A percentile compares a stretch with the other conserved stretches of the same genome.
Evolutionary conservation across 768 basidiomycete species (phyloP).

Genomic region (Lactarius evosmus): DNA sequence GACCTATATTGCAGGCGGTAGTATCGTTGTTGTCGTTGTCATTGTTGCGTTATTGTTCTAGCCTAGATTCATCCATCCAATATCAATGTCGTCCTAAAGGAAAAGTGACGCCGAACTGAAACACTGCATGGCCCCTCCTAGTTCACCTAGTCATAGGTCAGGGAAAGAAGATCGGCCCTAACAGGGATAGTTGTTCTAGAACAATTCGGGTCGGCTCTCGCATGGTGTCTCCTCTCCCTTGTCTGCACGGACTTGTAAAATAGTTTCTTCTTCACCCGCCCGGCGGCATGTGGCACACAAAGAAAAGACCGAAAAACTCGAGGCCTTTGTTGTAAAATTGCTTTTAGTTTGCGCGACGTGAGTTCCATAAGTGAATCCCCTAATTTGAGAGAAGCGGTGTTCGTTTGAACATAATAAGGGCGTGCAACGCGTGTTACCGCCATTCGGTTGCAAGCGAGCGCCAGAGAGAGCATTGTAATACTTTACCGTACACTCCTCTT

Average conservation of each 20-base stretch:
- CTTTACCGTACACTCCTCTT: not conserved
- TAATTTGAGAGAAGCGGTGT: slow-evolving; percentile 13
- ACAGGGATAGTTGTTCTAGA: slow-evolving; percentile 9
- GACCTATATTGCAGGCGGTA: not conserved
- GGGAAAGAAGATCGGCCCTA: not conserved
- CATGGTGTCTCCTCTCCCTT: not conserved
- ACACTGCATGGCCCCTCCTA: not conserved
- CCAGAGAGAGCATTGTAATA: not conserved
- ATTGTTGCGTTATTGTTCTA: not conserved
- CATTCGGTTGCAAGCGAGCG: slow-evolving; percentile 2
- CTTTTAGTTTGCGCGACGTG: not conserved
- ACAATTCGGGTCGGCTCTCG: not conserved
- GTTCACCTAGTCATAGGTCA: not conserved
- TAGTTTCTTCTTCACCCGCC: not conserved
- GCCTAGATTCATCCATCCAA: not conserved
- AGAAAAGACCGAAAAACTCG: not conserved
- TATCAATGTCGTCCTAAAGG: not conserved
- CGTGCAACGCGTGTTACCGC: not conserved
- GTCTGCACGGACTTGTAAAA: not conserved
- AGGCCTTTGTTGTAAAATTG: slow-evolving; percentile 7
- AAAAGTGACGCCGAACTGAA: slow-evolving; percentile 1
- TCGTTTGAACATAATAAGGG: slow-evolving; percentile 13
- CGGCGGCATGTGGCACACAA: slow-evolving; percentile 3
- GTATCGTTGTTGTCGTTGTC: slow-evolving; percentile 4
- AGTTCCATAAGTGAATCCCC: slow-evolving; percentile 15